These are phyloP conservation scores for Alternaria postmessia DNA, from an alignment of 2,329 filamentous ascomycete genomes.

Conservation along the genomic window DNA sequence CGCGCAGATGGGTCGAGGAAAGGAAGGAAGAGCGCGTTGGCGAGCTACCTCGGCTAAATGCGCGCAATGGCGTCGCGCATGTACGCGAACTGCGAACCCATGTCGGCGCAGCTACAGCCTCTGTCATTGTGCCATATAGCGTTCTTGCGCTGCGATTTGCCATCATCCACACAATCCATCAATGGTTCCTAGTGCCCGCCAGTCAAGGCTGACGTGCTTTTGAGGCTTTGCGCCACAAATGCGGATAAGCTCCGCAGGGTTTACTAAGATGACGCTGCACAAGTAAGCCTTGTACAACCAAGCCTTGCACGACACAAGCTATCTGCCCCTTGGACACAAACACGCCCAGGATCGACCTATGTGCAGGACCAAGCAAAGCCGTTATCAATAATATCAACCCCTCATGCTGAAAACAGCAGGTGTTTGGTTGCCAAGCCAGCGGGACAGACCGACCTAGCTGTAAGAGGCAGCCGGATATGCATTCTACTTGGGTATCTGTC, in stretches of 20 bases:
- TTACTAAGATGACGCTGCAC: background rate
- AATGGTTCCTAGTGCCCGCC: background rate
- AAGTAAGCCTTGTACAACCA: background rate
- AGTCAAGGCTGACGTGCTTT: too few species aligned
- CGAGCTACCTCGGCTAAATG: background rate
- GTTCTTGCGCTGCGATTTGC: background rate
- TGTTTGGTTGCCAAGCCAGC: background rate
- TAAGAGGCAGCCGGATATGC: conserved; percentile 5
- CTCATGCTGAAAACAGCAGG: background rate
- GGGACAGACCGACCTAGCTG: background rate
- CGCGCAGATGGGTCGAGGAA: too few species aligned
- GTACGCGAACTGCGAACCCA: background rate
- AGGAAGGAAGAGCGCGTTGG: background rate
- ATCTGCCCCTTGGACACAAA: background rate
- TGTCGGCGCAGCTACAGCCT: background rate
- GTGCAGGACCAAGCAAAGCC: conserved; percentile 1
- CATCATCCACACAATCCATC: background rate
- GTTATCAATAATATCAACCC: background rate
- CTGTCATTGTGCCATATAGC: background rate
- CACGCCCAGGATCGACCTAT: background rate
- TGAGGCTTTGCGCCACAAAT: background rate
- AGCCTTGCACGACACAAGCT: background rate
- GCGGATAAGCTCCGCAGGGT: background rate
- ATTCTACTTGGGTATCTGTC: background rate
- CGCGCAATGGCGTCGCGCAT: background rate